These are phyloP conservation scores for Knufia fluminis DNA, from an alignment of 2,329 filamentous ascomycete genomes.

Conservation along the genomic window DNA sequence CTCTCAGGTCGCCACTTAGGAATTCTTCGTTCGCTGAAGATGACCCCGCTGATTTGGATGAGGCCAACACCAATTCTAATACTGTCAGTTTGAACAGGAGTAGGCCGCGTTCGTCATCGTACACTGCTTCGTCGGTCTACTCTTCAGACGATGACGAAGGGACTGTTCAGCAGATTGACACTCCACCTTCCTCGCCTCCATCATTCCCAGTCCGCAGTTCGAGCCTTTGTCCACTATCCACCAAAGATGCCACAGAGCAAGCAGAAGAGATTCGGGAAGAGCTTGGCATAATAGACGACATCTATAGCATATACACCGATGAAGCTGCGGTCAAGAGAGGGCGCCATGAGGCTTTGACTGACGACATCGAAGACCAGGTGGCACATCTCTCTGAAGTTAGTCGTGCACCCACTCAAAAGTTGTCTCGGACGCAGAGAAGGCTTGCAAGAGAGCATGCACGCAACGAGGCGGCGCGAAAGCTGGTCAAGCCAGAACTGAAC, in stretches of 20 bases:
- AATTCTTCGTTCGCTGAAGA: not conserved
- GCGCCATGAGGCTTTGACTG: not conserved
- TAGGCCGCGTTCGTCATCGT: not conserved
- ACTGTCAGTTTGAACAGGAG: not conserved
- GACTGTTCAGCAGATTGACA: not conserved
- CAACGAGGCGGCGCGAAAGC: not conserved
- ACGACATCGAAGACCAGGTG: not conserved
- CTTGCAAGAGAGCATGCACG: not conserved
- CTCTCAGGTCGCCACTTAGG: not conserved
- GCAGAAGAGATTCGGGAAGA: not conserved
- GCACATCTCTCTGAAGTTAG: not conserved
- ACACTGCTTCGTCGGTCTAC: not conserved
- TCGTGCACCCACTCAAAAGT: not conserved
- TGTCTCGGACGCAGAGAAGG: not conserved
- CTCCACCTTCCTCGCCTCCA: not conserved
- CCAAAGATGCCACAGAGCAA: not conserved
- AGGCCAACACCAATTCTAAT: not conserved
- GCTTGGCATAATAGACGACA: constrained; percentile 1
- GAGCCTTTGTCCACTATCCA: not conserved
- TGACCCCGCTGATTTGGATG: not conserved
- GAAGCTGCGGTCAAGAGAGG: not conserved
- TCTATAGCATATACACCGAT: not conserved
- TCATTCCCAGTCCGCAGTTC: not conserved
- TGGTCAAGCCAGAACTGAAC: too few species aligned
- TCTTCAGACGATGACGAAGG: not conserved